Percentiles rank a stretch among this genome's conserved stretches.
Conservation (phyloP, 1,139 yeast species). For the Yamadazyma sp. region DNA sequence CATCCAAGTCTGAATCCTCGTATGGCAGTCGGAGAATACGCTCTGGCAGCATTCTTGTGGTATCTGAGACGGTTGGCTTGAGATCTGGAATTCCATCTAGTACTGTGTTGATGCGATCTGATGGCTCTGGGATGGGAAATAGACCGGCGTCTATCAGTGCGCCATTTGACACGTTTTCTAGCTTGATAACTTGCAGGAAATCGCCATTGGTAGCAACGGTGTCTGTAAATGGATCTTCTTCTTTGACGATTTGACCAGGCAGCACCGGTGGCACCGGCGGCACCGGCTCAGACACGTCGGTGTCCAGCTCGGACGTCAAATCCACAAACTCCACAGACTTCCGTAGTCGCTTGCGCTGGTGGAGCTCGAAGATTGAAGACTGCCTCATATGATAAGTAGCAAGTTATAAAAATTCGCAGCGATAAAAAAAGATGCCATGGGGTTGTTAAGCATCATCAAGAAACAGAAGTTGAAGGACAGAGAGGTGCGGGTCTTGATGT, state of each 20-base stretch:
- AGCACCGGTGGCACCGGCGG: no score
- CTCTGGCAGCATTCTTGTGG: neutral
- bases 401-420: slow-evolving; percentile 3
- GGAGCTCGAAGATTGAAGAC: slow-evolving; percentile 12
- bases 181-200: neutral
- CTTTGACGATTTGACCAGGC: neutral
- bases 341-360: slow-evolving; percentile 2
- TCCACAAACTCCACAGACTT: slow-evolving; percentile 7
- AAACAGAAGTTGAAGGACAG: slow-evolving; percentile 80
- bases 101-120: no score
- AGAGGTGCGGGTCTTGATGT: slow-evolving; percentile 70
- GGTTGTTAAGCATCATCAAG: slow-evolving; percentile 74
- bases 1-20: neutral
- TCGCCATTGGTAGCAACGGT: neutral
- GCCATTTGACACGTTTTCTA: no score
- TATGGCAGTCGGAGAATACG: slow-evolving; percentile 1
- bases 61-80: no score
- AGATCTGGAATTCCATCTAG: no score
- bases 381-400: slow-evolving; percentile 11
- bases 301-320: no score
- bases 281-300: no score
- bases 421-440: slow-evolving; percentile 49
- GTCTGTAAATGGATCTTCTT: neutral
- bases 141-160: no score
- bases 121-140: no score